Evolutionary conservation across 2,329 filamentous ascomycete genomes (phyloP), one percentile per base, ranked within the genome.

Genomic region (Allantophomopsis cytisporea): DNA sequence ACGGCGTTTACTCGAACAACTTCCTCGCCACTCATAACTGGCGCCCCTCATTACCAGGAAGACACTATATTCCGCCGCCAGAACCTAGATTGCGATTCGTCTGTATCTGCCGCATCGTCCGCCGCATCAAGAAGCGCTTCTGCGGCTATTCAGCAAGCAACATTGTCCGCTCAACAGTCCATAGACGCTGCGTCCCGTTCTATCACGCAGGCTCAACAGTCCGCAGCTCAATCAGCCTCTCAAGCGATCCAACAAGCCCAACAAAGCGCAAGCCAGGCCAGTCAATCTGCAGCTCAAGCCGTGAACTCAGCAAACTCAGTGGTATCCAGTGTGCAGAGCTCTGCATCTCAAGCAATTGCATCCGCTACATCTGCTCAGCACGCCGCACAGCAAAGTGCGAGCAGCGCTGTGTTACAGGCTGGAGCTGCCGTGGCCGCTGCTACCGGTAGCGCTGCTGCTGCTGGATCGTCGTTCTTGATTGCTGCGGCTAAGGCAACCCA

Each of bases 371-470:
- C 42, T 43, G 31, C 44, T 17, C 15, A 31, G 14, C 30, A 11
- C 23, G 16, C 35, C 31, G 16, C n/a, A 33, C 31, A 53, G 51
- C 32, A 35, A 0, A 41, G 42, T 35, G 49, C 50, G 18, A 50
- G 47, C 13, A 41, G 31, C 4, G 50, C 48, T 17, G 43, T 53
- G 12, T 35, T 51, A 17, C 49, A 52, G 41, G 49, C 49, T 33
- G 46, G 47, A 37, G 50, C 50, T 28, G 48, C 48, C 2, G 47
- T 53, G 15, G 50, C 52, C 32, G 50, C 52, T 2, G 50, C 50
- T 17, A 54, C 49, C 39, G 50, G 51, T 52, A 45, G 48, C 36
- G 51, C 50, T 28, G 51, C 51, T 7, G 50, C 51, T 15, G 50
- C 50, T 2, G 50, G 48, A 11, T 51, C 47, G 4, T 51, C 47